phyloP scores from a whole-genome alignment of 352 stramenopile species.

The Phytophthora multivora region DNA sequence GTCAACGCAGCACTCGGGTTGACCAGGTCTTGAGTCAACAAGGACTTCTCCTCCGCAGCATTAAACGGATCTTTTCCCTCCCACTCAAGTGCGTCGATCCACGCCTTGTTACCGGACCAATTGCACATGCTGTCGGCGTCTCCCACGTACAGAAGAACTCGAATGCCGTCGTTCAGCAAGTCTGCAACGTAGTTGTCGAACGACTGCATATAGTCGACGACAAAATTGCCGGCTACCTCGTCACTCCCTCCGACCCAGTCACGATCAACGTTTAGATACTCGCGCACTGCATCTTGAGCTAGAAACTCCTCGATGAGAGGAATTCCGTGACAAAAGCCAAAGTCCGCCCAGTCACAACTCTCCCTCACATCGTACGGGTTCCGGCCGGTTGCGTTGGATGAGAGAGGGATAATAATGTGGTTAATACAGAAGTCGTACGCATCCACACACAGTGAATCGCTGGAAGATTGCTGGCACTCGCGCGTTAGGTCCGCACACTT shows the following conservation, averaged over 20 bases:
- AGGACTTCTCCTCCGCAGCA: constrained; percentile 32
- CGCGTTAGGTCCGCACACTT: constrained; percentile 25
- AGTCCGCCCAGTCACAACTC: constrained; percentile 39
- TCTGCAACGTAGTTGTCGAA: constrained; percentile 86
- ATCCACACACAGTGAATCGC: constrained; percentile 31
- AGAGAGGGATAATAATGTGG: constrained; percentile 39
- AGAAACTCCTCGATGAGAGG: constrained; percentile 48
- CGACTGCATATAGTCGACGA: constrained; percentile 72
- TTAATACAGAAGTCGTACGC: constrained; percentile 36
- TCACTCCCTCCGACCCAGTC: constrained; percentile 59
- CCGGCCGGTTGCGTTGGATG: constrained; percentile 15
- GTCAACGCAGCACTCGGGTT: constrained; percentile 11
- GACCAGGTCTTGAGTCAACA: constrained; percentile 28
- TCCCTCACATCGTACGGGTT: constrained; percentile 66
- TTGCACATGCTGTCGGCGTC: constrained; percentile 97
- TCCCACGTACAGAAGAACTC: constrained; percentile 94
- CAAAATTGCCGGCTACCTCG: constrained; percentile 88
- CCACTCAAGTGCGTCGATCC: constrained; percentile 93
- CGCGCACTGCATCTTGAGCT: constrained; percentile 44
- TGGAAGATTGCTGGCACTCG: constrained; percentile 30
- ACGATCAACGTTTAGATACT: constrained; percentile 32
- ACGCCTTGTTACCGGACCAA: constrained; percentile 94
- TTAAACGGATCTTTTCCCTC: constrained; percentile 84
- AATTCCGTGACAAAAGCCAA: constrained; percentile 44
- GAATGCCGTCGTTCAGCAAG: constrained; percentile 67